Base-by-base conservation (phyloP, 1,284 basidiomycete genomes). In the Schizopora paradoxa region DNA sequence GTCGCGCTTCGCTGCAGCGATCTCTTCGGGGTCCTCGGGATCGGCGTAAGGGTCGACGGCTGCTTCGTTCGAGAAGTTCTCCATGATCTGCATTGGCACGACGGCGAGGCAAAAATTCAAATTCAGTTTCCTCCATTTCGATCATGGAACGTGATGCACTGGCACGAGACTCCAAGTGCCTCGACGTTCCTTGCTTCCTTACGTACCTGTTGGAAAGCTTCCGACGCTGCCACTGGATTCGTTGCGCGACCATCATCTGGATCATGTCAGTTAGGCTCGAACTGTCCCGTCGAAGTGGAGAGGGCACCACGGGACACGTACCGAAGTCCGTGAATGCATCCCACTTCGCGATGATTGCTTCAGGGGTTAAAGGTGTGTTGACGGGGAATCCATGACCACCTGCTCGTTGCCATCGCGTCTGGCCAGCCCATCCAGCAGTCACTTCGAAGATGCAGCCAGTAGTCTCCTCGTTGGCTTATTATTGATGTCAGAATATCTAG, bases 371-470 rank as follows among this genome's bases (percentile, higher is more conserved):
- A 3, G 76, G 70, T 50, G 74, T 74, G 61, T 84, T 84, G 37
- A 83, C 77, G 6, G 90, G 86, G 80, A 95, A 96, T n/a, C 85
- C 80, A 56, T 86, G 65, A 5, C 95, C 96, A 22, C 84, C 86
- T 6, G 91, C 74, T 32, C 93, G 82, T 67, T 98, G 88, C 94
- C 95, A 99, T 53, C 95, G 77, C 33, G 90, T 84, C 61, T 93
- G 83, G 5, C 91, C 91, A 10, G 87, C 86, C 89, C 92, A 97
- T 2, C 95, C 96, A 35, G 90, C 95, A 16, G 79, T 82, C 33
- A 94, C 79, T 66, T 99, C 95, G 62, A 94, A 95, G 43, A 99
- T 63, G 19, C 72, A 70, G 19, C 89, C 88, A 13, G 86, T 82
- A 21, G 82, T 83, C 47, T 85, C 76, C 23, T 76, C 76, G 58